These are phyloP conservation scores for Hanseniaspora mollemarum DNA, from an alignment of 805 yeast genomes.

Conservation along the genomic window DNA sequence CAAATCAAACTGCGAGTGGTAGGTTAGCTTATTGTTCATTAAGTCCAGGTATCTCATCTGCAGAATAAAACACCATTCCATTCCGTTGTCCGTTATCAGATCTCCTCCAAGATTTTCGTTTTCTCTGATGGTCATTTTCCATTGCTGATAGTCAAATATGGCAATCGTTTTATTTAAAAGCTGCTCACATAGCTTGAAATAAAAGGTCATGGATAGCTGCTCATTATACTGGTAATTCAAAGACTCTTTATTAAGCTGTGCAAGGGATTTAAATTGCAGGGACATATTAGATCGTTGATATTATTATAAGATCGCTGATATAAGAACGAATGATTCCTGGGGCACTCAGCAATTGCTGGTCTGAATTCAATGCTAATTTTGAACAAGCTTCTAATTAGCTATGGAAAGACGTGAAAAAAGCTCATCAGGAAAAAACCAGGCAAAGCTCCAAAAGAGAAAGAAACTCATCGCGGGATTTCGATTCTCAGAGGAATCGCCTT, in stretches of 20 bases:
- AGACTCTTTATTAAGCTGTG: slow-evolving; percentile 37
- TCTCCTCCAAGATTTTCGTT: background rate
- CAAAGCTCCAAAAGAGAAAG: too few species aligned
- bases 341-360: too few species aligned
- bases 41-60: slow-evolving; percentile 49
- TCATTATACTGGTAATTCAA: slow-evolving; percentile 43
- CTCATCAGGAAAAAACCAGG: too few species aligned
- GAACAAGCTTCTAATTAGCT: too few species aligned
- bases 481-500: too few species aligned
- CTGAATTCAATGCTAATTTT: too few species aligned
- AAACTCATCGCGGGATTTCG: background rate
- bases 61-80: slow-evolving; percentile 21
- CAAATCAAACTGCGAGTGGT: slow-evolving; percentile 23
- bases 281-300: background rate
- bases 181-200: slow-evolving; percentile 44
- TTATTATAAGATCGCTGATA: too few species aligned
- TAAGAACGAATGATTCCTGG: too few species aligned
- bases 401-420: too few species aligned
- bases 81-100: slow-evolving; percentile 3
- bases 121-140: background rate
- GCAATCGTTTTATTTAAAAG: slow-evolving; percentile 36
- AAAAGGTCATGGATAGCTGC: slow-evolving; percentile 39
- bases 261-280: slow-evolving; percentile 1
- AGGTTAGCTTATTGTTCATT: slow-evolving; percentile 26
- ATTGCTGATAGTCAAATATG: slow-evolving; percentile 16